Evolutionary conservation across 2,329 filamentous ascomycete species (phyloP), one percentile per base, ranked within the genome.

Genomic region (Alternaria triticimaculans): DNA sequence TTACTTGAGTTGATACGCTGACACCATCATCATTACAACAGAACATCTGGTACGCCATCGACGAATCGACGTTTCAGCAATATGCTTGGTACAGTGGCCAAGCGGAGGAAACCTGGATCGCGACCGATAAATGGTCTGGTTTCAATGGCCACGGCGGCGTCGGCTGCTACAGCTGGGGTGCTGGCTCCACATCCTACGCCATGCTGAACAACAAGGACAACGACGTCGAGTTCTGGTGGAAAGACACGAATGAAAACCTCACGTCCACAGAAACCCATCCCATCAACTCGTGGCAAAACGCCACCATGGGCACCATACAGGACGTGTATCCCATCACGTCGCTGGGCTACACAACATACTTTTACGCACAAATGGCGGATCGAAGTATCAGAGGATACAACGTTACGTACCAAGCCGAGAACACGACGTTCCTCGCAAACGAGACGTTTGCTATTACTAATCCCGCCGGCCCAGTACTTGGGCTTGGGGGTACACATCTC

Each of bases 91-190:
- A 79, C 33, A 76, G 78, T 9, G 79, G 80, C 10, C 71, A 78
- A 23, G 62, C 72, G 1, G 58, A 79, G 23, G 68, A 75, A 4
- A 63, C 67, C 2, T 83, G 82, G 82, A 72, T 68, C 6, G 30
- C 30, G 30, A 33, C 30, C 14, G 68, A 78, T 45, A 71, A 59
- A 3, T 84, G 82, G 79, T 58, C 63, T 4, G 71, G 76, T 14
- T 80, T 78, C 66, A 83, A 83, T 55, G 80, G 78, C 5, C 82
- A 83, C 56, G 82, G 80, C 3, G 82, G 82, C 15, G 80, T 83
- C 4, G 82, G 79, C 1, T 83, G 82, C 63, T 83, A 82, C 63
- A 79, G 75, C 18, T 83, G 82, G 82, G 80, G 79, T 14, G 69
- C 71, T 3, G 73, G 78, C 7, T 79, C 76, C 3, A 78, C 78